phyloP scores from a whole-genome alignment of 768 basidiomycete genomes.

The Tulasnella sp. region DNA sequence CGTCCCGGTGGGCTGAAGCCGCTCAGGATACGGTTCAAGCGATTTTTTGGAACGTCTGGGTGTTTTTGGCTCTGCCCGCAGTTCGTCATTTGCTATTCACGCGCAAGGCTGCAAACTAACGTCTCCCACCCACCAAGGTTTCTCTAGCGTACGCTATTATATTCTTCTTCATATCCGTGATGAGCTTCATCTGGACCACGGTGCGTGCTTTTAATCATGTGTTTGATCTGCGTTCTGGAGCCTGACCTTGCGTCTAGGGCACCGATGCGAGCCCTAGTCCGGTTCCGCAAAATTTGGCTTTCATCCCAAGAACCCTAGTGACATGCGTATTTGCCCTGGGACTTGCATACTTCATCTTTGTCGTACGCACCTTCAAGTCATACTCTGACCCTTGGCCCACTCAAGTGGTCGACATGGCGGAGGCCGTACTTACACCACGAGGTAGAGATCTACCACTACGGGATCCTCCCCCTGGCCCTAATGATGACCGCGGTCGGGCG shows the following conservation, averaged over 20 bases:
- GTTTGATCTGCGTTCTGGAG: not conserved
- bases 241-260: constrained; percentile 6
- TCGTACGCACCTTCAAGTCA: constrained; percentile 13
- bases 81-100: not conserved
- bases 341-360: constrained; percentile 16
- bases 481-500: not conserved
- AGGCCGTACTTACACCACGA: not conserved
- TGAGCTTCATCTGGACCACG: constrained; percentile 19
- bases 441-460: not conserved
- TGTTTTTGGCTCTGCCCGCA: constrained; percentile 21
- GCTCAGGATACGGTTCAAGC: constrained; percentile 17
- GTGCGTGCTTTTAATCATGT: not conserved
- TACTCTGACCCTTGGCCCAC: constrained; percentile 18
- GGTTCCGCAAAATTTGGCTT: not conserved
- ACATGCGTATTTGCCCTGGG: constrained; percentile 16
- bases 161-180: constrained; percentile 19
- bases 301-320: constrained; percentile 13
- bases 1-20: constrained; percentile 22
- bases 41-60: constrained; percentile 24
- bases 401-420: not conserved
- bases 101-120: not conserved
- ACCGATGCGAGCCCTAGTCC: not conserved
- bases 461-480: not conserved
- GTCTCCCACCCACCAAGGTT: not conserved
- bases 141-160: constrained; percentile 20